Evolutionary conservation across 2,329 filamentous ascomycete genomes (phyloP), one percentile per base, ranked within the genome.

Genomic region (Phoma sp.): DNA sequence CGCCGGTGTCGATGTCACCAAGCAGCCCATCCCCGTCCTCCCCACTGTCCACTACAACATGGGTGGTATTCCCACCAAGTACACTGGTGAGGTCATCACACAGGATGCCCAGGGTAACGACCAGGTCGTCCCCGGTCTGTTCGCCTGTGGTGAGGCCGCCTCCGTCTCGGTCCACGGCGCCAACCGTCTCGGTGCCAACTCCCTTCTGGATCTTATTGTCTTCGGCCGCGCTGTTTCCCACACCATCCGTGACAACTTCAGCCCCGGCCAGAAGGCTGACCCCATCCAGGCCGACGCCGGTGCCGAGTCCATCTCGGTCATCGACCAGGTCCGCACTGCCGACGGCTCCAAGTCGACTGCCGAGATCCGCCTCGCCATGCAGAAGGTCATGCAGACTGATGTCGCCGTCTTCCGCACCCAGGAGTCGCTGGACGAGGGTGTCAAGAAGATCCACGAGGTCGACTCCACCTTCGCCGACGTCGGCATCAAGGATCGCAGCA

Each of bases 1-100:
- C 79, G 85, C 93, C 57, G 93, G 95, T 80, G 93, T 99, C 68
- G 95, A 99, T 77, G 93, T 99, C 66, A 89, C 88, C 73, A 97
- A 96, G 83, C 90, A 97, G 80, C 93, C 93, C 63, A 98, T 98
- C 67, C 93, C 93, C 58, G 93, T 98, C 64, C 84, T 98, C 60
- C 93, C 93, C 54, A 98, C 93, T 39, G 93, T 97, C 65, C 93
- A 99, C 84, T 99, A 99, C 86, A 97, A 97, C 85, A 99, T 98
- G 95, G 93, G 93, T 79, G 93, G 95, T 84, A 97, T 99, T 67
- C 93, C 93, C 47, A 98, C 95, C 65, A 91, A 91, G 73, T 98
- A 96, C 84, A 97, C 91, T 59, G 93, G 95, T 77, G 92, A 99
- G 80, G 95, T 98, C 58, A 79, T 99, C 66, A 96, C 91, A 14